Percentiles rank a stretch among this genome's conserved stretches.
phyloP scores from a whole-genome alignment of 495 filamentous ascomycete species.

The Hypoxylon cercidicola region DNA sequence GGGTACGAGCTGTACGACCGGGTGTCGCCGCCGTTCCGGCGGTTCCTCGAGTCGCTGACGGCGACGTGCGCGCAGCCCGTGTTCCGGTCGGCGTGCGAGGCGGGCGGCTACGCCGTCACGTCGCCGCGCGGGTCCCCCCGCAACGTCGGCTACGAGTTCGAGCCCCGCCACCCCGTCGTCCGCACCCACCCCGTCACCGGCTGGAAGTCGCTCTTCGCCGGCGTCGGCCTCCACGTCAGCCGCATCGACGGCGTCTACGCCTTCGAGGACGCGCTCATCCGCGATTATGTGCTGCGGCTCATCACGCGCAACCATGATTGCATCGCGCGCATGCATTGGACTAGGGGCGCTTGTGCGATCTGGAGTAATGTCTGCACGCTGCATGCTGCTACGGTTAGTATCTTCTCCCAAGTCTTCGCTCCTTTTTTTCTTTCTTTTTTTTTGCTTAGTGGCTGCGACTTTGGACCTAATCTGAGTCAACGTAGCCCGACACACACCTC shows the following conservation, averaged over 20 bases:
- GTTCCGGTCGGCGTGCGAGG: constrained; percentile 49
- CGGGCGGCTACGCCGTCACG: constrained; percentile 52
- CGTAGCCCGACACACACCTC: constrained; percentile 55
- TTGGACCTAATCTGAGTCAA: constrained; percentile 5
- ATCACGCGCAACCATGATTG: constrained; percentile 57
- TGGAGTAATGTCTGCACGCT: constrained; percentile 51
- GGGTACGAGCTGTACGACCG: constrained; percentile 58
- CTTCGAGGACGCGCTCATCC: constrained; percentile 54
- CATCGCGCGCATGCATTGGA: constrained; percentile 57
- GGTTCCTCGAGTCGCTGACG: constrained; percentile 52
- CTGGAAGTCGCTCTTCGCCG: constrained; percentile 60
- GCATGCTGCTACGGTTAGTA: constrained; percentile 54
- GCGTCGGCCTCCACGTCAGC: constrained; percentile 53
- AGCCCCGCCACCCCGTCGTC: constrained; percentile 55
- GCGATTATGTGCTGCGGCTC: constrained; percentile 54
- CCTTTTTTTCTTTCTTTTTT: neutral
- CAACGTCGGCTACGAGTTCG: constrained; percentile 52
- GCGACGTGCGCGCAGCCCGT: constrained; percentile 57
- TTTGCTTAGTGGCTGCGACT: neutral
- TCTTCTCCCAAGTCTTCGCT: neutral
- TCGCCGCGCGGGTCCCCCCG: constrained; percentile 53
- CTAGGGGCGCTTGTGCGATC: constrained; percentile 53
- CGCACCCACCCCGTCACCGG: constrained; percentile 62
- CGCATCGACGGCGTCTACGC: constrained; percentile 51
- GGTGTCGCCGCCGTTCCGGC: constrained; percentile 49